Base-by-base conservation (phyloP, 805 yeast species). In the Peterozyma xylosa region DNA sequence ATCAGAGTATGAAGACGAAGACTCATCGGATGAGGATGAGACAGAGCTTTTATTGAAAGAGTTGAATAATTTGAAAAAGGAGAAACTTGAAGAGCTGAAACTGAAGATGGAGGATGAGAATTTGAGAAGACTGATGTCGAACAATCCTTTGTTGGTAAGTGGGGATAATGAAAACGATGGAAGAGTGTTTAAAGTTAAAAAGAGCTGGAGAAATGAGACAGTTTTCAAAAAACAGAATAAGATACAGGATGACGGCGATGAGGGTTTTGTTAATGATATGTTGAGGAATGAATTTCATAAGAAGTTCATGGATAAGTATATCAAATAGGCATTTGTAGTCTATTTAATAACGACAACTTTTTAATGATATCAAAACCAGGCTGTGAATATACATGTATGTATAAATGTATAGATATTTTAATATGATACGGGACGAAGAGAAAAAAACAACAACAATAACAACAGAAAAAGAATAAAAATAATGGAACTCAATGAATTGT, bases 1-100 rank as follows among this genome's bases (percentile, higher is more conserved):
- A 42, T 76, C 68, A 34, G 81, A 71, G 32, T 80, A 69, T 29
- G 80, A 68, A 44, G 75, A 54, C n/a, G 53, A 56, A 14, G 34
- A 14, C 15, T 5, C 14, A 13, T 32, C 34, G 11, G 13, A 15
- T 5, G 18, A 14, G n/a, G 39, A 15, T 14, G 34, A 37, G 33
- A 55, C 2, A 49, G 52, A 13, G 42, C 45, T 1, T 48, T 56
- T 3, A 15, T 49, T 11, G 51, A 50, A 6, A 68, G 72, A 45
- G 70, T 76, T 49, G 45, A 47, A 13, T 27, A 44, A 10, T 50
- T 67, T 35, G 50, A 58, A 10, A 50, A 56, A 4, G 67, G 75
- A 37, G 53, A 60, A 38, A 52, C 47, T 3, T 43, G 45, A 9
- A 4, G 42, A 48, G 11, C 49, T 55, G 27, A 49, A 7, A 66